Evolutionary conservation across 2,329 filamentous ascomycete species (phyloP), one percentile per base, ranked within the genome.

Genomic region (Diaporthe sp.): DNA sequence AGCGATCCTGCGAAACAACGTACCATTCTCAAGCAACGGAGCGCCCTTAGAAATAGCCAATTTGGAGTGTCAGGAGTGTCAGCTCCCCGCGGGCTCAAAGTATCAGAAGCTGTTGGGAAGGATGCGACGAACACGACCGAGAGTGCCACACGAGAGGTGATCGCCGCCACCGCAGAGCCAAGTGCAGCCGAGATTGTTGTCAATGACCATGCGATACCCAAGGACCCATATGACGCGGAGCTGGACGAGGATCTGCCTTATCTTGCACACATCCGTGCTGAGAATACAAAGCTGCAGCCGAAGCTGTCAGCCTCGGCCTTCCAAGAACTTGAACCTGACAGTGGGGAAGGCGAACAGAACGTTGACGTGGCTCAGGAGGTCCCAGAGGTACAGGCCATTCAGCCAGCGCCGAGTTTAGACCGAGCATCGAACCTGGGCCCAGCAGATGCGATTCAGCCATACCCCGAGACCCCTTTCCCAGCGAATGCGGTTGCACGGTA

Each of bases 161-260:
- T 22, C 20, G 28, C 47, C 17, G 49, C 49, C 42, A n/a, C 44
- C 57, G 51, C 49, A 55, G 55, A 22, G n/a, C 25, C 57, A 25
- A 20, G 34, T 2, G 25, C 73, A 47, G 31, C 28, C 20, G 55
- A 31, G 15, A 49, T 51, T 12, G 9, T 58, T n/a, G 31, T 28
- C n/a, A 31, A 55, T 63, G 31, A 42, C 44, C 39, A 65, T 22
- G 60, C 31, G 28, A 20, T 34, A 8, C 31, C 57, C 12, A 53
- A 53, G 4, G 42, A 51, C 17, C n/a, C 57, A 44, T 65, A 75
- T 22, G 42, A 73, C 3, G 51, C 39, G 28, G 51, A 68, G 31
- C 68, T 25, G 34, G 73, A 77, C 4, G 76, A 73, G 42, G 63
- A 75, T 13, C 25, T 77, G 44, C 76, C 76, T 60, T 77, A 77